Evolutionary conservation across 23 red algal species (phyloP), one percentile per base, ranked within the genome.

Genomic region (Agarophyton chilense): DNA sequence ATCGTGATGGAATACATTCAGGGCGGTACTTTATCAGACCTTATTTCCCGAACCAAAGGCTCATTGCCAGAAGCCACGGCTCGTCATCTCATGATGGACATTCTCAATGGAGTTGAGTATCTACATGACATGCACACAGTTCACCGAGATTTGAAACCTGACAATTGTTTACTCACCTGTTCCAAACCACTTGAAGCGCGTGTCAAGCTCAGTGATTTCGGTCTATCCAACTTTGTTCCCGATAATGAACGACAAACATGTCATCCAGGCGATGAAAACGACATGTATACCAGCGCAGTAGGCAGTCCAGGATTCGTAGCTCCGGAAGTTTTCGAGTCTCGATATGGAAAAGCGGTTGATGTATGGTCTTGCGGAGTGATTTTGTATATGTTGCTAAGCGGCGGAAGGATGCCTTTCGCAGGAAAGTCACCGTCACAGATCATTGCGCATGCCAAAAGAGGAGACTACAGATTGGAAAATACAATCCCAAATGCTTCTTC

Each of bases 311-410:
- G 56, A 21, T 97, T 90, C 60, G 72, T 93, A 34, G 95, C 95
- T 24, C 95, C 95, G 17, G 95, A 97, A 28, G 55, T 94, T 34
- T 77, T 97, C 50, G 62, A 65, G 4, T 46, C 76, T 8, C 63
- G 83, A 2, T 97, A 97, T 63, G 87, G 84, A 14, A 66, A 72
- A 28, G 67, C 95, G 18, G 95, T 92, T 21, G 96, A 98, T 71
- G 66, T 95, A 19, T 98, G 96, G 96, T 86, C 92, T 13, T 77
- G 77, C 19, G 96, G 96, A 39, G 89, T 98, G 47, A 89, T 95
- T 47, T 44, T 98, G 61, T 98, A 93, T 62, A 86, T 91, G 70
- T 70, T 93, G 68, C 86, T 98, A 4, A 88, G 77, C 60, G 95
- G 91, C 2, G 94, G 94, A 12, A 51, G 68, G 36, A 76, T 98